A percentile compares a stretch with the other conserved stretches of the same genome.
phyloP scores from a whole-genome alignment of 768 basidiomycete species.

The Sistotremastrum suecicum region DNA sequence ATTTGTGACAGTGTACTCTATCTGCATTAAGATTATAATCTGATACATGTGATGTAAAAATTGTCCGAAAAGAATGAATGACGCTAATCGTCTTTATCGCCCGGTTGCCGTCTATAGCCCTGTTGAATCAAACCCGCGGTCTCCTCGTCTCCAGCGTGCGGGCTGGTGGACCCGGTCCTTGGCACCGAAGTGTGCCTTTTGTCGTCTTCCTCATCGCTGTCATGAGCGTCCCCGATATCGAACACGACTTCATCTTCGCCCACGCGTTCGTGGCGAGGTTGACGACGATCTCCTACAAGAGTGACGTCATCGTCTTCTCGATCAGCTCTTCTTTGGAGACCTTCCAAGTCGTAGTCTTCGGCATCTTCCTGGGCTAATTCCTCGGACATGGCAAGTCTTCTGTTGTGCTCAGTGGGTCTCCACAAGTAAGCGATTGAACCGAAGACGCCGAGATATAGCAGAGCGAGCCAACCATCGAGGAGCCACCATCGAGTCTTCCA shows the following conservation, averaged over 20 bases:
- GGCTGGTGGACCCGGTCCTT: conserved; percentile 33
- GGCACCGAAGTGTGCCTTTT: conserved; percentile 25
- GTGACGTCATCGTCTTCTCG: conserved; percentile 61
- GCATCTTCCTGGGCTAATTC: conserved; percentile 92
- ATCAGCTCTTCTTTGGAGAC: conserved; percentile 48
- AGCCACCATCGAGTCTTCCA: conserved; percentile 94
- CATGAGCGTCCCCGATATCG: conserved; percentile 66
- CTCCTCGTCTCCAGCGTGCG: conserved; percentile 29
- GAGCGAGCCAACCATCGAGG: conserved; percentile 85
- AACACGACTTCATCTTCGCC: conserved; percentile 71
- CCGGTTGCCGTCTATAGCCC: conserved; percentile 26
- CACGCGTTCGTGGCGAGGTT: conserved; percentile 28
- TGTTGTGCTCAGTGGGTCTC: conserved; percentile 84
- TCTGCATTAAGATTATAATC: conserved; percentile 11
- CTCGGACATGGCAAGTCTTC: conserved; percentile 91
- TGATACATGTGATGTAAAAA: conserved; percentile 3
- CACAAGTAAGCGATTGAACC: conserved; percentile 75
- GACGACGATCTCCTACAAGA: conserved; percentile 46
- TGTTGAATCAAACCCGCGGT: conserved; percentile 30
- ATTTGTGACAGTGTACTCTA: conserved; percentile 14
- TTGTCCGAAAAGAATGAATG: conserved; percentile 5
- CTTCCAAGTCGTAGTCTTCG: conserved; percentile 81
- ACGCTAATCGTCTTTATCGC: conserved; percentile 6
- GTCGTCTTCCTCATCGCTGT: conserved; percentile 50
- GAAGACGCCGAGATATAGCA: conserved; percentile 79